Evolutionary conservation across 129 eudicot species (phyloP).

Genomic region (Pulicaria dysenterica): DNA sequence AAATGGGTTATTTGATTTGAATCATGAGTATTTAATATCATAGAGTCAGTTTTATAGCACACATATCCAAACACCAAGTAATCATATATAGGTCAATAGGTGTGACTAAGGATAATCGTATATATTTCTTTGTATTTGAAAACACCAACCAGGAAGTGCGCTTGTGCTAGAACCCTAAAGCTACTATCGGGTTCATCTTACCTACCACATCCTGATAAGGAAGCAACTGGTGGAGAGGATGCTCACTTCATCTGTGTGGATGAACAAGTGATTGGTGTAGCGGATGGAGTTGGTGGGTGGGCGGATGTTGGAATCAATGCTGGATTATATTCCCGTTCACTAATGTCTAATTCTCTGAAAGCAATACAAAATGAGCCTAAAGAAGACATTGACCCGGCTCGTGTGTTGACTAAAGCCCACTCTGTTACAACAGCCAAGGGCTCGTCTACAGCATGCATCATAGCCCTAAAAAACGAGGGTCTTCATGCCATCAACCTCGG

Average conservation of each 20-base stretch:
- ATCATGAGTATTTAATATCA: background rate
- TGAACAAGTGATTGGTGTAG: constrained; percentile 85
- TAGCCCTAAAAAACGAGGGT: constrained; percentile 66
- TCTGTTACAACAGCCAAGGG: constrained; percentile 64
- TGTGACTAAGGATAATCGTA: background rate
- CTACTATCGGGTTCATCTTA: constrained; percentile 73
- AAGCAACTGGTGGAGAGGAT: constrained; percentile 87
- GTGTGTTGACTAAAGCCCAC: constrained; percentile 77
- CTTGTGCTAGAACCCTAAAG: constrained; percentile 40
- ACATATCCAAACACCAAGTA: background rate
- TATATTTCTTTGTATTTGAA: background rate
- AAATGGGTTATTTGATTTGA: background rate
- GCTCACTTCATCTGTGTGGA: constrained; percentile 90
- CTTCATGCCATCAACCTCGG: constrained; percentile 88
- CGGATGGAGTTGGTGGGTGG: constrained; percentile 99
- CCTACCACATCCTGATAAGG: constrained; percentile 89
- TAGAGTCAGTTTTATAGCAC: background rate
- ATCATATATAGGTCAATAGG: background rate
- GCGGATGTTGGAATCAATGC: constrained; percentile 89
- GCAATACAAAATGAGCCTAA: constrained; percentile 59
- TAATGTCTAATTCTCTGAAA: constrained; percentile 73
- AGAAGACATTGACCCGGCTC: constrained; percentile 65
- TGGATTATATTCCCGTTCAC: constrained; percentile 80
- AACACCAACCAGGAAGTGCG: constrained; percentile 25
- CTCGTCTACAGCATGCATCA: constrained; percentile 90